phyloP scores from a whole-genome alignment of 768 basidiomycete genomes.

The Macrolepiota dolichaula region DNA sequence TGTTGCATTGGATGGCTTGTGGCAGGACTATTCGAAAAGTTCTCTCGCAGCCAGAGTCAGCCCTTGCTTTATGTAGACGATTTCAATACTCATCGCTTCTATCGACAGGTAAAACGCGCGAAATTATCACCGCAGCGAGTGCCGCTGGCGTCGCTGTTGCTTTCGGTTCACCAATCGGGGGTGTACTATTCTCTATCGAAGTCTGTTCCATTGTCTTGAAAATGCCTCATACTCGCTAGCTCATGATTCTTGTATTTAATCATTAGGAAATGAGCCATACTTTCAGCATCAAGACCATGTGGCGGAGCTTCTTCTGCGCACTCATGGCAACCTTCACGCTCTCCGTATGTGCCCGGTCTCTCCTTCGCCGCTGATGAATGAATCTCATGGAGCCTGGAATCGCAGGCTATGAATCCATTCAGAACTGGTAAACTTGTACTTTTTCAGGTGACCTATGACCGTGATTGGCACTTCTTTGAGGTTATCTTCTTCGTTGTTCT shows the following conservation, averaged over 20 bases:
- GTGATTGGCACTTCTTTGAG: conserved; percentile 99
- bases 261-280: conserved; percentile 95
- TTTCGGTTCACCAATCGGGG: conserved; percentile 97
- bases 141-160: conserved; percentile 98
- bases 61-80: conserved; percentile 10
- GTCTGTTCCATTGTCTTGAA: conserved; percentile 32
- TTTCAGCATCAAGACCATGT: conserved; percentile 98
- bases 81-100: conserved; percentile 14
- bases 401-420: conserved; percentile 95
- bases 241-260: conserved; percentile 1
- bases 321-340: conserved; percentile 95
- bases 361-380: background rate
- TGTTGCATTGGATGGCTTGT: conserved; percentile 90
- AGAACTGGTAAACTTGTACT: conserved; percentile 96
- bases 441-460: conserved; percentile 96
- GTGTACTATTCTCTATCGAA: conserved; percentile 97
- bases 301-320: conserved; percentile 97
- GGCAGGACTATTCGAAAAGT: conserved; percentile 78
- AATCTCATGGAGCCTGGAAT: background rate
- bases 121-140: conserved; percentile 91
- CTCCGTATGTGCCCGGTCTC: conserved; percentile 58
- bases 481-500: conserved; percentile 95
- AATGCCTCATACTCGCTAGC: background rate
- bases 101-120: conserved; percentile 69
- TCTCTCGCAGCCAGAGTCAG: conserved; percentile 85